phyloP scores from a whole-genome alignment of 495 filamentous ascomycete genomes.

The Talaromyces borbonicus region DNA sequence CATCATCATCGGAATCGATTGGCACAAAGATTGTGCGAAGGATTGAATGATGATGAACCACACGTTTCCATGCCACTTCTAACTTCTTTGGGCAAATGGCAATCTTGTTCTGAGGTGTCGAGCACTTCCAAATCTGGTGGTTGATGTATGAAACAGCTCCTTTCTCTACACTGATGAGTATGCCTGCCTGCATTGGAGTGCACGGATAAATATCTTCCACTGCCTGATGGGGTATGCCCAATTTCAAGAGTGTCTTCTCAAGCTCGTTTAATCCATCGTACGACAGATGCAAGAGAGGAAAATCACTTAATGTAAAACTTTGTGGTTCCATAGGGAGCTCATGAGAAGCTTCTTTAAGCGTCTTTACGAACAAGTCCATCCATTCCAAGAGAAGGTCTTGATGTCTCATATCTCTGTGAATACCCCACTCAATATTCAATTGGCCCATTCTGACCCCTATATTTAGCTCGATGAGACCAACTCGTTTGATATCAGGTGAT shows the following conservation, averaged over 20 bases:
- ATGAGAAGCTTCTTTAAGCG: constrained; percentile 33
- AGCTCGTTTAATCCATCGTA: constrained; percentile 18
- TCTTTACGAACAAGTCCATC: constrained; percentile 40
- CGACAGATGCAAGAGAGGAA: constrained; percentile 5
- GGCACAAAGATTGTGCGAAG: constrained; percentile 29
- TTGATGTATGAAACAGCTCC: constrained; percentile 39
- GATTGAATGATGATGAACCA: constrained; percentile 22
- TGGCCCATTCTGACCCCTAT: constrained; percentile 39
- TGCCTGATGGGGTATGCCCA: too few relatives aligned
- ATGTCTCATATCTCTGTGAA: constrained; percentile 39
- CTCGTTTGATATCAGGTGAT: constrained; percentile 32
- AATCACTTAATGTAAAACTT: constrained; percentile 6
- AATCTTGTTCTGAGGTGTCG: constrained; percentile 8
- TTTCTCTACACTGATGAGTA: constrained; percentile 39
- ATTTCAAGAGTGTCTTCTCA: too few relatives aligned
- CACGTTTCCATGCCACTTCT: constrained; percentile 22
- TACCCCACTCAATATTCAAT: constrained; percentile 42
- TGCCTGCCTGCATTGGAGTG: constrained; percentile 41
- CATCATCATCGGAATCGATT: constrained; percentile 15
- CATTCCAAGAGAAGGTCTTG: constrained; percentile 39
- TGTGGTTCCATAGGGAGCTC: constrained; percentile 31
- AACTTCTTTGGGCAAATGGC: constrained; percentile 14
- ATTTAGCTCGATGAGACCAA: constrained; percentile 48
- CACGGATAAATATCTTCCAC: constrained; percentile 40
- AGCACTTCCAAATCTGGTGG: constrained; percentile 4